A percentile compares a stretch with the other conserved stretches of the same genome.
phyloP scores from a whole-genome alignment of 2,329 filamentous ascomycete species.

The Xylaria sp. region DNA sequence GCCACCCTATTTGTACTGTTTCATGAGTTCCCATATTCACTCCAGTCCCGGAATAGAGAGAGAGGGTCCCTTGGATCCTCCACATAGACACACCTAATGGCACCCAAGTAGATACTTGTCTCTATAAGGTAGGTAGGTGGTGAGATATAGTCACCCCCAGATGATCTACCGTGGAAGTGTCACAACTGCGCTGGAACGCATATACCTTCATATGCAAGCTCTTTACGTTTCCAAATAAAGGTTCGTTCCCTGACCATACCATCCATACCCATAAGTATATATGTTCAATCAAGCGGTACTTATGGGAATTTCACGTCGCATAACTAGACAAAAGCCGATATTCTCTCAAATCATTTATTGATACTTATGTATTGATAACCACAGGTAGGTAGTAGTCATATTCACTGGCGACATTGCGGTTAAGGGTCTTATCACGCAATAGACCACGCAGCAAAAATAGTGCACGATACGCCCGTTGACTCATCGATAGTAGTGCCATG shows the following conservation, averaged over 20 bases:
- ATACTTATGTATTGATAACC: no score
- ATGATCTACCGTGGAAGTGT: slow-evolving; percentile 2
- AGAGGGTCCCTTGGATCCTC: slow-evolving; percentile 4
- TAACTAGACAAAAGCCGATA: neutral
- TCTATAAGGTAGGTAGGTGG: neutral
- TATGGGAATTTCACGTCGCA: neutral
- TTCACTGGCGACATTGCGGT: no score
- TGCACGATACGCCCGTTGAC: neutral
- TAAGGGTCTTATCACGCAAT: neutral
- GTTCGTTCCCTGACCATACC: slow-evolving; percentile 7
- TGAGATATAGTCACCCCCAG: slow-evolving; percentile 6
- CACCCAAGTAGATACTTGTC: neutral
- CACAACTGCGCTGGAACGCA: neutral
- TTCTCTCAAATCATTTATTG: no score
- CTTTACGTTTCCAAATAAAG: slow-evolving; percentile 17
- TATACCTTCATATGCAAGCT: slow-evolving; percentile 28
- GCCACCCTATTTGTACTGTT: slow-evolving; percentile 20
- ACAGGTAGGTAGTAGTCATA: no score
- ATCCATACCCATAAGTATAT: neutral
- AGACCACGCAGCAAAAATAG: neutral
- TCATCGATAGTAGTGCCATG: neutral
- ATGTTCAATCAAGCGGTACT: no score
- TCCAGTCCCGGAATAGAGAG: slow-evolving; percentile 14
- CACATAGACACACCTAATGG: neutral
- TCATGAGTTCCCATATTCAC: slow-evolving; percentile 28